Evolutionary conservation across 257 asterid species (phyloP).

Genomic region (Solanum microdontum): DNA sequence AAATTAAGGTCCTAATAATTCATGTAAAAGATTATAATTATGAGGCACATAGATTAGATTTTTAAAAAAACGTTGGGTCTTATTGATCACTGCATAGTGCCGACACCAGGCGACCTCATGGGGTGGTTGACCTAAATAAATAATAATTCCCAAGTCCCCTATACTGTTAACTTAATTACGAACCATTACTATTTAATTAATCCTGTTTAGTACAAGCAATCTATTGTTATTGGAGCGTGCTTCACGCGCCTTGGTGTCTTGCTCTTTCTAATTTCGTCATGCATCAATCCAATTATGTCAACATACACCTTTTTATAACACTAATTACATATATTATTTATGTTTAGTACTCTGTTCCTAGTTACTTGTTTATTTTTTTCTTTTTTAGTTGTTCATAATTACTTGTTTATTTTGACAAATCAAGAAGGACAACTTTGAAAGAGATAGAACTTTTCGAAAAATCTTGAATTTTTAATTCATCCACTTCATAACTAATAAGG

Average conservation of each 20-base stretch:
- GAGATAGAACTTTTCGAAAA: too few relatives aligned
- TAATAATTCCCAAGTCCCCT: neutral
- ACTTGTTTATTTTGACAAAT: too few relatives aligned
- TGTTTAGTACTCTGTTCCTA: neutral
- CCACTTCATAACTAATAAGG: too few relatives aligned
- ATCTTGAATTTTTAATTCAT: too few relatives aligned
- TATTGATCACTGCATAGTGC: neutral
- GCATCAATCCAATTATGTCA: neutral
- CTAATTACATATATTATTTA: neutral
- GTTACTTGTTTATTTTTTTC: too few relatives aligned
- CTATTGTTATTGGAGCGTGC: neutral
- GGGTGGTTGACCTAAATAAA: neutral
- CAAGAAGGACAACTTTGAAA: too few relatives aligned
- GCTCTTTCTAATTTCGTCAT: neutral
- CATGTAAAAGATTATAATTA: neutral
- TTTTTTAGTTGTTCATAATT: too few relatives aligned
- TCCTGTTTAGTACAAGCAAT: neutral
- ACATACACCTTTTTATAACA: neutral
- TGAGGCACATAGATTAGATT: neutral
- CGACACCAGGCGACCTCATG: neutral
- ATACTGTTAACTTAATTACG: neutral
- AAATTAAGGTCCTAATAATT: neutral
- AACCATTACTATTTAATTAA: neutral
- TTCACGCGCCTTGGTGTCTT: neutral
- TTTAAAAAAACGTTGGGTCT: neutral